A percentile compares a stretch with the other conserved stretches of the same genome.
These are phyloP conservation scores for Syzygium syzygioides DNA, from an alignment of 441 rosid species.

Conservation along the genomic window DNA sequence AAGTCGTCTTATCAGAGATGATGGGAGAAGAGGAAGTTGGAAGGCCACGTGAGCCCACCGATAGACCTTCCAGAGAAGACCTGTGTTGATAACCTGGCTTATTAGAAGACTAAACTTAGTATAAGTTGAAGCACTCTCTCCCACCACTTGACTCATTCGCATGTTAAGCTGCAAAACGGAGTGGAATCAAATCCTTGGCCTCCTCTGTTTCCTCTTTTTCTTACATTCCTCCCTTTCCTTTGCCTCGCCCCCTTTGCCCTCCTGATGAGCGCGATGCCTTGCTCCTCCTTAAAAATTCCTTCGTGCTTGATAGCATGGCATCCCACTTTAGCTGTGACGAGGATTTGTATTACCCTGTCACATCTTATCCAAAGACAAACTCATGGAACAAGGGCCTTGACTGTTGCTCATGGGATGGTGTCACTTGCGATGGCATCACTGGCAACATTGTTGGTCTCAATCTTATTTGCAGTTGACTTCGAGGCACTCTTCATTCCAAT, in stretches of 20 bases:
- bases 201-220: not conserved
- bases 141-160: not conserved
- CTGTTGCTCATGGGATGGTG: not conserved
- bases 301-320: not conserved
- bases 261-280: not conserved
- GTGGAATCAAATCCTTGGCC: not conserved
- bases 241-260: not conserved
- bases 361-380: not conserved
- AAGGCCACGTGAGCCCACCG: not conserved
- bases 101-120: too few relatives aligned
- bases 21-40: not conserved
- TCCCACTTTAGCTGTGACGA: not conserved
- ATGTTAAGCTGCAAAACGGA: not conserved
- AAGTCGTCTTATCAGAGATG: not conserved
- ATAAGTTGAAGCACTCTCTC: not conserved
- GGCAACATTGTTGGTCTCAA: not conserved
- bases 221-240: not conserved
- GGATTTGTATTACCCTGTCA: not conserved
- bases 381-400: not conserved
- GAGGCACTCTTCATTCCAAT: too few relatives aligned
- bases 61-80: not conserved
- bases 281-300: not conserved
- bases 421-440: not conserved
- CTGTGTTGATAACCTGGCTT: too few relatives aligned
- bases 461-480: not conserved